Conservation (phyloP, 768 basidiomycete species). For the Zangia roseola region DNA sequence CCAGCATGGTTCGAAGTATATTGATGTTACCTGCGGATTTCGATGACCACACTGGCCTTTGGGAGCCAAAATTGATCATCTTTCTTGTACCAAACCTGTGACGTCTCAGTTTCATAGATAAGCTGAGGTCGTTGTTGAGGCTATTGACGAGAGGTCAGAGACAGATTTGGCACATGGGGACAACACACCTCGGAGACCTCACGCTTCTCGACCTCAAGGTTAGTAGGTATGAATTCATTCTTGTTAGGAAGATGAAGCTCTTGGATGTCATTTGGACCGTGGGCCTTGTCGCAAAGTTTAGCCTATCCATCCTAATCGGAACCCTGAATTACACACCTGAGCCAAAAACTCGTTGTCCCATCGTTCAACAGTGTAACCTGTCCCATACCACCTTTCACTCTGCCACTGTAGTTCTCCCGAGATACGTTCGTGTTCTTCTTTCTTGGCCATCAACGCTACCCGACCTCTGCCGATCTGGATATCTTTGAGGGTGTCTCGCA, state of each 20-base stretch:
- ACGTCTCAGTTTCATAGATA: constrained; percentile 67
- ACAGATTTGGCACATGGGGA: not conserved
- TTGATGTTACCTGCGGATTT: constrained; percentile 62
- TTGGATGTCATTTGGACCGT: constrained; percentile 56
- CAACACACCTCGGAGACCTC: constrained; percentile 57
- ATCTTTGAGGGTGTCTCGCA: constrained; percentile 58
- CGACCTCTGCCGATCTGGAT: constrained; percentile 61
- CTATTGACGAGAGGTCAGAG: constrained; percentile 38
- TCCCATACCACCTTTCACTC: constrained; percentile 91
- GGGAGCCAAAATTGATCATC: constrained; percentile 97
- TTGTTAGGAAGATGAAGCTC: constrained; percentile 79
- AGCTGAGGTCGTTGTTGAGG: constrained; percentile 73
- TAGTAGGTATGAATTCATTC: constrained; percentile 89
- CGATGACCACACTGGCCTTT: constrained; percentile 74
- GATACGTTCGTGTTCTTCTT: constrained; percentile 56
- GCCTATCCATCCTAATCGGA: not conserved
- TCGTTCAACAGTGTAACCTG: constrained; percentile 74
- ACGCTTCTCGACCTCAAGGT: constrained; percentile 79
- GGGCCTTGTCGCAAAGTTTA: constrained; percentile 46
- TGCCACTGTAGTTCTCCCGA: constrained; percentile 55
- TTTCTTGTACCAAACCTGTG: constrained; percentile 93
- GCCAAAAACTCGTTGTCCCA: constrained; percentile 63
- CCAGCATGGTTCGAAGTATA: not conserved
- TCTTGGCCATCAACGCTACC: constrained; percentile 78
- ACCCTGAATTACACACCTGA: constrained; percentile 36